phyloP scores from a whole-genome alignment of 2,329 filamentous ascomycete species.

The Ampelomyces quisqualis region DNA sequence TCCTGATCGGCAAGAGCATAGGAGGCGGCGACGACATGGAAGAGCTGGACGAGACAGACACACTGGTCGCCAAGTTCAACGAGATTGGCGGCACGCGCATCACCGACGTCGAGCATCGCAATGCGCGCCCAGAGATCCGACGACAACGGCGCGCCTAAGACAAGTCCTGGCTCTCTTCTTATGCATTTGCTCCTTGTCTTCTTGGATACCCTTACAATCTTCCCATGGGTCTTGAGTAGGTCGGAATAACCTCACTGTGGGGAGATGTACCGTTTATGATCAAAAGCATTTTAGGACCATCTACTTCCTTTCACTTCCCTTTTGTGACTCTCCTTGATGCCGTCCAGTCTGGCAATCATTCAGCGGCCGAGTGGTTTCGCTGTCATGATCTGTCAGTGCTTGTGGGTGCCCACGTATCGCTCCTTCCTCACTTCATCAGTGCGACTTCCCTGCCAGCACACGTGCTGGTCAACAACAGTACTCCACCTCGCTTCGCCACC shows the following conservation, averaged over 20 bases:
- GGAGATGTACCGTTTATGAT: slow-evolving; percentile 21
- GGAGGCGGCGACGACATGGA: slow-evolving; percentile 87
- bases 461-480: too few relatives aligned
- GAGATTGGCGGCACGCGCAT: slow-evolving; percentile 71
- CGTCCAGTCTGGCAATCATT: too few relatives aligned
- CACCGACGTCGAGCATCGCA: slow-evolving; percentile 33
- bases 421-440: not conserved
- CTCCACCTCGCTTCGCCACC: too few relatives aligned
- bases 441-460: too few relatives aligned
- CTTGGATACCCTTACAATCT: slow-evolving; percentile 11
- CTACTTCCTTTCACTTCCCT: not conserved
- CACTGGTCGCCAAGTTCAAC: slow-evolving; percentile 70
- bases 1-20: slow-evolving; percentile 84
- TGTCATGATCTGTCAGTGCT: too few relatives aligned
- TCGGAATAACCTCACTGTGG: too few relatives aligned
- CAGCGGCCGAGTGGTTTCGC: too few relatives aligned
- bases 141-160: slow-evolving; percentile 9
- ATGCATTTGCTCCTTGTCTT: slow-evolving; percentile 4
- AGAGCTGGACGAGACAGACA: slow-evolving; percentile 62
- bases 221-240: slow-evolving; percentile 4
- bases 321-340: too few relatives aligned
- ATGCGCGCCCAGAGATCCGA: slow-evolving; percentile 11
- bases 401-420: too few relatives aligned
- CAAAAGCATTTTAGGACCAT: slow-evolving; percentile 6
- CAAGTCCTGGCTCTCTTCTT: not conserved